Conservation (phyloP, 345 rosid genomes). For the Citrus cavaleriei region DNA sequence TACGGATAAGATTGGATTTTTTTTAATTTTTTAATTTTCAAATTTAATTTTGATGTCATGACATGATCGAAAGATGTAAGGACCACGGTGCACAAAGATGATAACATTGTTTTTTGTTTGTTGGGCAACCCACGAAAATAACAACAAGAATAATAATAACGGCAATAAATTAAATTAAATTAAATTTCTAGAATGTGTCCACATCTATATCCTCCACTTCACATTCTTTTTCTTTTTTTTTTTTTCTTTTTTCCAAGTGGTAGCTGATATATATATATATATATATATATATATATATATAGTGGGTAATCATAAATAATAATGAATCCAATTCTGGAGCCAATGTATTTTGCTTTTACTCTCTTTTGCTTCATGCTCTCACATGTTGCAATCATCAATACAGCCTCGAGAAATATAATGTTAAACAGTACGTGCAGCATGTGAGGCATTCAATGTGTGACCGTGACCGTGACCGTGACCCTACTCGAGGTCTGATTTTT, state of each 20-base stretch:
- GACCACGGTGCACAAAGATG: constrained; percentile 19
- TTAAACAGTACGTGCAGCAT: background rate
- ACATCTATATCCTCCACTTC: background rate
- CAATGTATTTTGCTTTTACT: background rate
- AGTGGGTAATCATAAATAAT: no score
- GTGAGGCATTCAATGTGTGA: background rate
- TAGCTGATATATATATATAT: background rate
- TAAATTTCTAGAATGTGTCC: background rate
- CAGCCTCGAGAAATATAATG: background rate
- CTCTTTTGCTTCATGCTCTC: background rate
- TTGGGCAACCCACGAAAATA: constrained; percentile 5
- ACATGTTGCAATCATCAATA: background rate
- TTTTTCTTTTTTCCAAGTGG: background rate
- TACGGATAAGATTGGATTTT: no score
- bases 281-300: no score
- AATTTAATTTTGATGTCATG: background rate
- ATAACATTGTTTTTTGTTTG: constrained; percentile 23
- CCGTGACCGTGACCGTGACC: background rate
- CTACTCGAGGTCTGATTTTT: background rate
- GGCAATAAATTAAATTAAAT: background rate
- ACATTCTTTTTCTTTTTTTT: background rate
- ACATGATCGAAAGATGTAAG: background rate
- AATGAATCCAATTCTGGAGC: background rate
- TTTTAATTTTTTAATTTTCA: no score
- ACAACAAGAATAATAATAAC: background rate